Base-by-base conservation (phyloP, 441 rosid species). In the Isatis lusitanica region DNA sequence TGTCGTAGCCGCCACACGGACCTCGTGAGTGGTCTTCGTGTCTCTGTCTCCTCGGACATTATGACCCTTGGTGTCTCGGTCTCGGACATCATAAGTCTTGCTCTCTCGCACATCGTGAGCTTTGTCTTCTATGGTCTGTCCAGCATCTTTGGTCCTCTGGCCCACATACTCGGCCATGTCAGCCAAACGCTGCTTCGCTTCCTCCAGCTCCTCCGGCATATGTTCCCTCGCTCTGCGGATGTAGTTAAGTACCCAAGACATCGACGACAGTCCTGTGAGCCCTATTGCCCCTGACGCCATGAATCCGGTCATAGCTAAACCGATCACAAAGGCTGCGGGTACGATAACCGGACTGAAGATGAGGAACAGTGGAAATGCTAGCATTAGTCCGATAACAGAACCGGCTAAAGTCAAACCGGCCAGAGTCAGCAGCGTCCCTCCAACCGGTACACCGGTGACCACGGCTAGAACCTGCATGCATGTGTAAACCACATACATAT, bases 231-330 rank as follows among this genome's bases (percentile, higher is more conserved):
- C 59, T 18, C 74, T 15, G 9, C 88, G 77, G 4, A 86, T 5
- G 61, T 79, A 74, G 76, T 78, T 85, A 1, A 73, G 81, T 66
- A 90, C 78, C 87, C 89, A 89, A 21, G 94, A 84, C 46, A 89
- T 66, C 0, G 91, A 75, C 3, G 98, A 86, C 2, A 93, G 82
- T 8, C 90, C 97, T 1, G 87, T 82, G 44, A 91, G 72, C 79
- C 94, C 94, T 57, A 89, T 85, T 21, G 94, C 97, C 2, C 93
- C 94, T 0, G 97, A 84, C 0, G 83, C 80, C 73, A 88, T 70
- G 74, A 86, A 88, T 16, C 92, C 98, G 4, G 78, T 42, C 51
- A 83, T 80, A 0, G 89, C 86, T 16, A 86, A 46, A 38, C 84
- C 90, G 8, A 89, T 65, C 36, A 66, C 75, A 15, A 91, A 43